Evolutionary conservation across 2,329 filamentous ascomycete species (phyloP).

Genomic region (Nemania sp.): DNA sequence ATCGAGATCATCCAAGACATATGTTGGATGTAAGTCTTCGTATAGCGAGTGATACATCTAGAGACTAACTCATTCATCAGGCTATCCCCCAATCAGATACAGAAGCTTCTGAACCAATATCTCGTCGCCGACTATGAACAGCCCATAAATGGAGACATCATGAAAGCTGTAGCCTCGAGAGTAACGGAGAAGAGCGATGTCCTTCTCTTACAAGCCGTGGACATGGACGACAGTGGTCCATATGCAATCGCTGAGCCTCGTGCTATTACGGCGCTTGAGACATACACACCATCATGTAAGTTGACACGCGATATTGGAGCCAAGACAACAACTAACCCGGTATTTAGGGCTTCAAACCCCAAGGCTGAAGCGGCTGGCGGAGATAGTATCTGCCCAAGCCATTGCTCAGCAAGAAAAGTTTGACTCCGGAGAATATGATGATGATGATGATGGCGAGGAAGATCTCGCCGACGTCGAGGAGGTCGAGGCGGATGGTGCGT

Average conservation of each 20-base stretch:
- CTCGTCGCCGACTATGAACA: conserved; percentile 98
- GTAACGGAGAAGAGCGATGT: conserved; percentile 99
- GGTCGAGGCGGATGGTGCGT: conserved; percentile 44
- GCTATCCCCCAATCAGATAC: conserved; percentile 97
- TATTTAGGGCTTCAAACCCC: conserved; percentile 88
- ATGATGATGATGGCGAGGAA: conserved; percentile 57
- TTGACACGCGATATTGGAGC: conserved; percentile 29
- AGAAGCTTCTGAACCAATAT: conserved; percentile 98
- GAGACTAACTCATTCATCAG: conserved; percentile 49
- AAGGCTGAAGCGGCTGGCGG: conserved; percentile 90
- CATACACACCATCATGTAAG: conserved; percentile 96
- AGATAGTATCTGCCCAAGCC: conserved; percentile 95
- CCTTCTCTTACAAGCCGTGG: conserved; percentile 87
- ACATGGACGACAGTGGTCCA: conserved; percentile 98
- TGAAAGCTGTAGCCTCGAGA: conserved; percentile 97
- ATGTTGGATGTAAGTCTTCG: conserved; percentile 91
- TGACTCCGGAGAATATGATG: conserved; percentile 53
- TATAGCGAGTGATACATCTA: conserved; percentile 8
- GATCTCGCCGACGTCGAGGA: conserved; percentile 42
- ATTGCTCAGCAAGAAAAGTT: conserved; percentile 92
- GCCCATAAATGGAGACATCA: conserved; percentile 98
- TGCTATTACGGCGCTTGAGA: conserved; percentile 94
- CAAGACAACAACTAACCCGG: conserved; percentile 34
- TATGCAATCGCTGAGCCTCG: conserved; percentile 98
- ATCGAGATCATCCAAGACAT: conserved; percentile 99